A percentile compares a stretch with the other conserved stretches of the same genome.
Conservation (phyloP, 1,139 yeast genomes). For the Zygoascus hellenicus region DNA sequence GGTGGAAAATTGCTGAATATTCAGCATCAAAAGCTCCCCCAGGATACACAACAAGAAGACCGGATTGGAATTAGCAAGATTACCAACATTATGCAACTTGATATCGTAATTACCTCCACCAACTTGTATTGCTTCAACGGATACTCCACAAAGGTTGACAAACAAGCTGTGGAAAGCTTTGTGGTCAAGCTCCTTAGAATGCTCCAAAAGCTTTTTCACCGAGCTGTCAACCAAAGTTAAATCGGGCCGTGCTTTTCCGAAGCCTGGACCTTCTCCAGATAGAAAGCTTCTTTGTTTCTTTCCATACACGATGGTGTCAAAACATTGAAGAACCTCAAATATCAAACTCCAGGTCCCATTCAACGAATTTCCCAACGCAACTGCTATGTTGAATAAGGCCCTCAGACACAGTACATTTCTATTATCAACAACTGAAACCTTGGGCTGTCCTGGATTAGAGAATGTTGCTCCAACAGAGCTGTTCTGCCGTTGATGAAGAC, state of each 20-base stretch:
- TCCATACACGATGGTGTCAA: conserved; percentile 56
- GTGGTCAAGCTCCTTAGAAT: conserved; percentile 49
- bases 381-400: conserved; percentile 69
- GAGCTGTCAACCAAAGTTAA: conserved; percentile 5
- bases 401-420: conserved; percentile 70
- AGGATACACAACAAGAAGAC: conserved; percentile 28
- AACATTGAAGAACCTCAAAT: conserved; percentile 56
- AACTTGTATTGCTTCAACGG: conserved; percentile 3
- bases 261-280: conserved; percentile 4
- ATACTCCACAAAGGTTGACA: conserved; percentile 36
- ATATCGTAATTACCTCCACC: conserved; percentile 15
- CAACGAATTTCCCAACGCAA: conserved; percentile 70
- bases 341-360: conserved; percentile 63
- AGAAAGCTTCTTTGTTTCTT: conserved; percentile 8
- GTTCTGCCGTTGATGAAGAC: conserved; percentile 1
- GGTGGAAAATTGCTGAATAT: conserved; percentile 42
- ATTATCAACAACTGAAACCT: neutral
- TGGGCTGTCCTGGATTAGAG: neutral
- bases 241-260: conserved; percentile 1
- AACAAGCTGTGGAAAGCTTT: conserved; percentile 46
- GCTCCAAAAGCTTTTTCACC: conserved; percentile 53
- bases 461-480: neutral
- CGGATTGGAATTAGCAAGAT: conserved; percentile 5
- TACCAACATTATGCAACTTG: conserved; percentile 11
- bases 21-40: conserved; percentile 45